phyloP scores from a whole-genome alignment of 257 asterid genomes.

The Nicotiana sylvestris region DNA sequence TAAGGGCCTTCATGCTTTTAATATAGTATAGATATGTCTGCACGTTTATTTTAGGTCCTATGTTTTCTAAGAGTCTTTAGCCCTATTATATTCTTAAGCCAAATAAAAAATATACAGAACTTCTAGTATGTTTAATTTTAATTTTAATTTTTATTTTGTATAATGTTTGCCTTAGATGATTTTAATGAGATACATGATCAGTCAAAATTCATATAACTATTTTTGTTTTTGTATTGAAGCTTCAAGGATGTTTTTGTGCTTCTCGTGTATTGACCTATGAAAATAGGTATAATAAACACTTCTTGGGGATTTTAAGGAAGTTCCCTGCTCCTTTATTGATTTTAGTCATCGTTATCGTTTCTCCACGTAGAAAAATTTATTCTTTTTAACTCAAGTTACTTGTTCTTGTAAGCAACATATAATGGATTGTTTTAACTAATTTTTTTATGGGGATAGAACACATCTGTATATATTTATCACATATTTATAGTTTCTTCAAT shows the following conservation, averaged over 20 bases:
- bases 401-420: too few relatives aligned
- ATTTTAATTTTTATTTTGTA: neutral
- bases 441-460: too few relatives aligned
- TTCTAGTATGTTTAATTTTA: neutral
- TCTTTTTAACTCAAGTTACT: too few relatives aligned
- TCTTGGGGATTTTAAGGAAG: constrained; percentile 87
- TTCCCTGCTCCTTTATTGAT: constrained; percentile 96
- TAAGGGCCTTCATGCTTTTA: too few relatives aligned
- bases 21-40: neutral
- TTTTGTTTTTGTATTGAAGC: neutral
- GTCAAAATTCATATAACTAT: neutral
- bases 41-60: neutral
- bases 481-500: too few relatives aligned
- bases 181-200: neutral
- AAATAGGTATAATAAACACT: constrained; percentile 84
- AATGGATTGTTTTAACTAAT: too few relatives aligned
- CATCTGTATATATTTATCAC: too few relatives aligned
- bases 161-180: neutral
- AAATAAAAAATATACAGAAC: neutral
- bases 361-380: too few relatives aligned
- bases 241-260: neutral
- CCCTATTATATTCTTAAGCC: neutral
- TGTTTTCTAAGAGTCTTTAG: neutral
- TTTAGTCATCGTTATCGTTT: too few relatives aligned
- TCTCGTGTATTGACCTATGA: constrained; percentile 10